These are phyloP conservation scores for Penicillium riverlandense DNA, from an alignment of 495 filamentous ascomycete genomes.

Conservation along the genomic window DNA sequence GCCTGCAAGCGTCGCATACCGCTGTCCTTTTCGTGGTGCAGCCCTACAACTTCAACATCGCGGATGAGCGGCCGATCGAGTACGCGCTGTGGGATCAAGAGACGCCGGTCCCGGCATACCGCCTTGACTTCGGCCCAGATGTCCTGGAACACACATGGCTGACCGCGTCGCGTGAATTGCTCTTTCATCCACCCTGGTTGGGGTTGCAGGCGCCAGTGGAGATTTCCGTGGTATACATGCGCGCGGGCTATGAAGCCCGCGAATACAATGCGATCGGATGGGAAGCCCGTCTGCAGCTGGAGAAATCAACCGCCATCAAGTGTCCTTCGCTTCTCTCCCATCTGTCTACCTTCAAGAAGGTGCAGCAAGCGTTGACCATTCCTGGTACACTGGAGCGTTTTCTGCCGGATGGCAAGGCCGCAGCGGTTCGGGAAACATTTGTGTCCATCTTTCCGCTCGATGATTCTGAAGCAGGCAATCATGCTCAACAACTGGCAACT, in stretches of 20 bases:
- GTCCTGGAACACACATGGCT: constrained; percentile 55
- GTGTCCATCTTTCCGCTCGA: constrained; percentile 74
- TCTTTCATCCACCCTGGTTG: constrained; percentile 62
- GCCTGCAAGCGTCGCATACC: constrained; percentile 10
- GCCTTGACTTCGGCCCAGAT: constrained; percentile 55
- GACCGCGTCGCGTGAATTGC: constrained; percentile 50
- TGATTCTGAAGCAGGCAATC: constrained; percentile 50
- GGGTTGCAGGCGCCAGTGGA: constrained; percentile 46
- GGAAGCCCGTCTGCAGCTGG: constrained; percentile 61
- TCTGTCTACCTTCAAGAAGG: constrained; percentile 78
- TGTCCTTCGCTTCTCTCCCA: constrained; percentile 80
- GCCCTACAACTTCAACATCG: constrained; percentile 72
- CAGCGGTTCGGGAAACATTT: constrained; percentile 52
- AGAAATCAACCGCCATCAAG: constrained; percentile 72
- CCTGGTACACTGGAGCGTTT: constrained; percentile 55
- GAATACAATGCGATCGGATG: constrained; percentile 61
- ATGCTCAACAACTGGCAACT: constrained; percentile 56
- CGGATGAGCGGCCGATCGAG: constrained; percentile 59
- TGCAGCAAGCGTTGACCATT: constrained; percentile 76
- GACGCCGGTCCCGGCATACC: constrained; percentile 36
- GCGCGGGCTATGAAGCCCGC: constrained; percentile 69
- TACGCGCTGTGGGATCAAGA: constrained; percentile 42
- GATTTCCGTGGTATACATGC: constrained; percentile 73
- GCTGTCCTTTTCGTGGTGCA: constrained; percentile 75
- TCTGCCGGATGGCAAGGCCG: constrained; percentile 33